These are phyloP conservation scores for Letharia columbiana DNA, from an alignment of 495 filamentous ascomycete species.

Conservation along the genomic window DNA sequence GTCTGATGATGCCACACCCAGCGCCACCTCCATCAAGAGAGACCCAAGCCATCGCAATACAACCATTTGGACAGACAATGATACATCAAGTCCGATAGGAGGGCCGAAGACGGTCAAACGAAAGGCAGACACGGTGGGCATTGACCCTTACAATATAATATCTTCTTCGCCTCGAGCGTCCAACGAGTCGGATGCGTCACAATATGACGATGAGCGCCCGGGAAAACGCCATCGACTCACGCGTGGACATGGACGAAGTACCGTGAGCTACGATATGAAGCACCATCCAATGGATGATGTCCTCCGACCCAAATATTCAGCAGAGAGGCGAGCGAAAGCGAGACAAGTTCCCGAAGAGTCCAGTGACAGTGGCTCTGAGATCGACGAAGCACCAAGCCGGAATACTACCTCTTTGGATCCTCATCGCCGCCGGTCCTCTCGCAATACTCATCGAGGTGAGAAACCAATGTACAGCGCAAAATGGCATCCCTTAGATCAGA, in stretches of 20 bases:
- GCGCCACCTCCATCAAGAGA: neutral
- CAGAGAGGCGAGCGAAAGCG: conserved; percentile 1
- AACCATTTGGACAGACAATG: neutral
- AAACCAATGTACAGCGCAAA: conserved; percentile 2
- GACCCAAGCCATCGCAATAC: neutral
- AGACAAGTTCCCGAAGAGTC: neutral
- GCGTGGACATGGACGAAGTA: neutral
- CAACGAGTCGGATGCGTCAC: neutral
- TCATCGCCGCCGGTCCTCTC: conserved; percentile 6
- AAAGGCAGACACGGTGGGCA: neutral
- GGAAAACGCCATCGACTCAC: conserved; percentile 6
- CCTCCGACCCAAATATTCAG: conserved; percentile 22
- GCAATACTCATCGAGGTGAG: neutral
- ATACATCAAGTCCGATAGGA: neutral
- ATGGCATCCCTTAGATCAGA: conserved; percentile 1
- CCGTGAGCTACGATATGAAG: conserved; percentile 27
- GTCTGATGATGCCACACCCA: neutral
- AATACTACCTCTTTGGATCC: neutral
- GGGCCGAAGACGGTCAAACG: neutral
- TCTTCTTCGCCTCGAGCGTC: neutral
- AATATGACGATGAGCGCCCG: neutral
- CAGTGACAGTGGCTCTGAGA: neutral
- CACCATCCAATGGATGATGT: conserved; percentile 32
- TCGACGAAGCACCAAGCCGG: neutral
- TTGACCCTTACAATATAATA: neutral